These are phyloP conservation scores for Malus hybrid DNA, from an alignment of 331 rosid species.

Conservation along the genomic window DNA sequence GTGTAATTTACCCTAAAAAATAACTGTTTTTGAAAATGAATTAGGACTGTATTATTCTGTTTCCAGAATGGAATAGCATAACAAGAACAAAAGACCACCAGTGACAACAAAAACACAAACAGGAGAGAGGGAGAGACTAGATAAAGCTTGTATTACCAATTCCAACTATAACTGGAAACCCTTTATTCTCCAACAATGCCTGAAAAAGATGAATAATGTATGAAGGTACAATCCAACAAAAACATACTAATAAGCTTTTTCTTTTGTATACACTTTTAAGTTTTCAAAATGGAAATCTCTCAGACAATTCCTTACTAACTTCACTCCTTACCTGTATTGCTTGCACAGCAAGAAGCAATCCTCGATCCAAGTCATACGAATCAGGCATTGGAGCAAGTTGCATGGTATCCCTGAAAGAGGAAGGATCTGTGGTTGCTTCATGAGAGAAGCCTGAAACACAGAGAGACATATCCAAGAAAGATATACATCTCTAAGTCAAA, in stretches of 20 bases:
- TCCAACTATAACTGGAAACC: constrained; percentile 88
- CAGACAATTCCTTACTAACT: constrained; percentile 20
- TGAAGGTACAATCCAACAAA: constrained; percentile 14
- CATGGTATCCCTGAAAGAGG: constrained; percentile 82
- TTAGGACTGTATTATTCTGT: not conserved
- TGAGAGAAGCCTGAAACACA: constrained; percentile 57
- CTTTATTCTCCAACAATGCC: constrained; percentile 97
- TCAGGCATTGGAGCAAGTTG: constrained; percentile 97
- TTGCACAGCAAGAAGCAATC: constrained; percentile 94
- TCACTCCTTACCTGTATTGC: constrained; percentile 76
- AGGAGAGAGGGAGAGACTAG: constrained; percentile 6
- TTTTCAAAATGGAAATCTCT: constrained; percentile 13
- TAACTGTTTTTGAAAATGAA: not conserved
- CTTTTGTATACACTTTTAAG: not conserved
- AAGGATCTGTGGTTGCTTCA: constrained; percentile 99
- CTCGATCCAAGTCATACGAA: constrained; percentile 94
- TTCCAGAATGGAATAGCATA: not conserved
- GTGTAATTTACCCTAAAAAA: not conserved
- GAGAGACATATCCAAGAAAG: constrained; percentile 15
- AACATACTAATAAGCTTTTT: constrained; percentile 10
- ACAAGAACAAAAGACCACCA: not conserved
- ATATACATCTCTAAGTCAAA: constrained; percentile 21
- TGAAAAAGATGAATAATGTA: constrained; percentile 33
- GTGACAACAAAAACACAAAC: constrained; percentile 6
- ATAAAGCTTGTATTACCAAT: constrained; percentile 60